A percentile compares a stretch with the other conserved stretches of the same genome.
These are phyloP conservation scores for Monosporascus sp. DNA, from an alignment of 2,329 filamentous ascomycete species.

Conservation along the genomic window DNA sequence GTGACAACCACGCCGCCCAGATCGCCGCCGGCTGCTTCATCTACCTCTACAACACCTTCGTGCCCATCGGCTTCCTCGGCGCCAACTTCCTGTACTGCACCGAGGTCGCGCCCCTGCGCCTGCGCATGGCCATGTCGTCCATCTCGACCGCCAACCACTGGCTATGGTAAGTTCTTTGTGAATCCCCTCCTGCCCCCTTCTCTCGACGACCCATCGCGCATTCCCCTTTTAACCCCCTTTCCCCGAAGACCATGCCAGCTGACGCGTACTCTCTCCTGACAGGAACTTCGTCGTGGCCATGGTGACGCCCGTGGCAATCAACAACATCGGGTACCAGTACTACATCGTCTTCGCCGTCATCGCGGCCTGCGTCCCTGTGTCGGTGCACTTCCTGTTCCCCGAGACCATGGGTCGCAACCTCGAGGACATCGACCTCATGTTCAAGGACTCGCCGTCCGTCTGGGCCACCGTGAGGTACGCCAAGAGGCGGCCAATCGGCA, in stretches of 20 bases:
- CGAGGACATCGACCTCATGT: conserved; percentile 40
- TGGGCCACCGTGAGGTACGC: conserved; percentile 32
- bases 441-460: conserved; percentile 33
- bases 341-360: conserved; percentile 46
- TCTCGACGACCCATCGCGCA: background rate
- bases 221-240: no score
- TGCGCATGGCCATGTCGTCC: conserved; percentile 49
- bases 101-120: conserved; percentile 47
- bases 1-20: conserved; percentile 38
- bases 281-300: conserved; percentile 40
- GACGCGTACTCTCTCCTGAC: background rate
- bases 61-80: conserved; percentile 54
- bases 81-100: conserved; percentile 57
- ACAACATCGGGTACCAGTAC: conserved; percentile 46
- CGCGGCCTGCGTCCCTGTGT: conserved; percentile 37
- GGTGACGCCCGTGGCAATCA: conserved; percentile 41
- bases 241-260: no score
- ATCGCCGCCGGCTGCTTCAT: conserved; percentile 51
- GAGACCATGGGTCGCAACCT: conserved; percentile 46
- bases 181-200: background rate
- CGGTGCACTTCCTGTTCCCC: conserved; percentile 41
- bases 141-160: conserved; percentile 51
- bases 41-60: conserved; percentile 56
- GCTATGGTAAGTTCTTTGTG: conserved; percentile 33
- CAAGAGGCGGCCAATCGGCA: conserved; percentile 27